Evolutionary conservation across 2,329 filamentous ascomycete genomes (phyloP).

Genomic region (Diaporthe ilicicola): DNA sequence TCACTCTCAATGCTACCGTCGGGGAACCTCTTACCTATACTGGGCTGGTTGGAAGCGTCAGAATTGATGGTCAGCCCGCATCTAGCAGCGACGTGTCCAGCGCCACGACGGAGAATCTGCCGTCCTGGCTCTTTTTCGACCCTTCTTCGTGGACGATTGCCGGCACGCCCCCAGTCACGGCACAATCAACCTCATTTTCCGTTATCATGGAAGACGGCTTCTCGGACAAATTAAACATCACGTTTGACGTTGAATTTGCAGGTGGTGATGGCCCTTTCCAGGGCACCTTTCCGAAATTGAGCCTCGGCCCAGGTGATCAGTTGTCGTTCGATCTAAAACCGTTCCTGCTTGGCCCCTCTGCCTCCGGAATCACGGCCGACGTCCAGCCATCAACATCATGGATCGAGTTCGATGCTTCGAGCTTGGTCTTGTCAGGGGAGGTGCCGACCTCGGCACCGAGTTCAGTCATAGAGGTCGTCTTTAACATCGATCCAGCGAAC

Average conservation of each 20-base stretch:
- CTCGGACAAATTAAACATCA: conserved; percentile 65
- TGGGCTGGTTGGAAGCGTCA: conserved; percentile 59
- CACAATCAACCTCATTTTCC: conserved; percentile 68
- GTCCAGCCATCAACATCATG: conserved; percentile 50
- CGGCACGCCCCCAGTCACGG: conserved; percentile 70
- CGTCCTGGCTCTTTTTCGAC: conserved; percentile 76
- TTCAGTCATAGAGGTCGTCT: conserved; percentile 38
- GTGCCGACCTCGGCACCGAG: conserved; percentile 46
- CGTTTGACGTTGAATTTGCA: conserved; percentile 49
- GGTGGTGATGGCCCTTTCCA: conserved; percentile 49
- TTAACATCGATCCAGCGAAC: conserved; percentile 43
- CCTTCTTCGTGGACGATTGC: conserved; percentile 66
- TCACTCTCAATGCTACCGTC: conserved; percentile 65
- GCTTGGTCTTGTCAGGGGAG: conserved; percentile 50
- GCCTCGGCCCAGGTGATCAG: conserved; percentile 49
- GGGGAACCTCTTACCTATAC: conserved; percentile 62
- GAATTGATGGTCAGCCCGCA: conserved; percentile 64
- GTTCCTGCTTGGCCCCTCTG: conserved; percentile 51
- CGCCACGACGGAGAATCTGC: conserved; percentile 60
- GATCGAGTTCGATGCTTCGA: conserved; percentile 48
- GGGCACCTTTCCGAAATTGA: conserved; percentile 49
- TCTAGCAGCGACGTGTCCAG: conserved; percentile 58
- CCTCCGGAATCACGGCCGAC: conserved; percentile 48
- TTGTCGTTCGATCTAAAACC: conserved; percentile 53
- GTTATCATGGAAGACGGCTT: conserved; percentile 68